Conservation (phyloP, 2,329 filamentous ascomycete genomes). For the Neurospora sp. region DNA sequence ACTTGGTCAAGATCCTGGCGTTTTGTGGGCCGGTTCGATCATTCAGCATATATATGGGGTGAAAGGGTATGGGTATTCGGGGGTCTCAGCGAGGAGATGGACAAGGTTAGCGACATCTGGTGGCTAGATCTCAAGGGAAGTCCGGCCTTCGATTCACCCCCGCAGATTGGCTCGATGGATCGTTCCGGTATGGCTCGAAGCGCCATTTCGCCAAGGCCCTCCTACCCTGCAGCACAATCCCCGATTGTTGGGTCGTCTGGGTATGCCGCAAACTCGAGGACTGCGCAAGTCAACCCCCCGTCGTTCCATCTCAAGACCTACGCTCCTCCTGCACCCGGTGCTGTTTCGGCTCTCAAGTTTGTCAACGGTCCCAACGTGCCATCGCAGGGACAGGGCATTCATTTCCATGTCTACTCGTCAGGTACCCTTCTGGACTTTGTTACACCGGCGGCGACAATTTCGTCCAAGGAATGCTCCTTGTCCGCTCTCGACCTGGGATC, state of each 20-base stretch:
- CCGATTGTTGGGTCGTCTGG: slow-evolving; percentile 49
- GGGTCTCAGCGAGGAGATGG: slow-evolving; percentile 90
- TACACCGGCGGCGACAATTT: slow-evolving; percentile 81
- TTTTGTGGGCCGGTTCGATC: slow-evolving; percentile 90
- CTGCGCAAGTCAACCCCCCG: slow-evolving; percentile 55
- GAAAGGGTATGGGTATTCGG: slow-evolving; percentile 95
- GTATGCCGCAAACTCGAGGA: slow-evolving; percentile 59
- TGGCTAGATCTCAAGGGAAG: slow-evolving; percentile 92
- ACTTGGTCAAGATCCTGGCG: slow-evolving; percentile 96
- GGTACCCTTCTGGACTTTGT: slow-evolving; percentile 90
- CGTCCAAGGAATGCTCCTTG: slow-evolving; percentile 77
- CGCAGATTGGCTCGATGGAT: slow-evolving; percentile 44
- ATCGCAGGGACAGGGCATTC: slow-evolving; percentile 79
- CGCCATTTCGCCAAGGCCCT: slow-evolving; percentile 40
- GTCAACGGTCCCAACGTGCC: slow-evolving; percentile 79
- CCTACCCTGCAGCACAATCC: slow-evolving; percentile 40
- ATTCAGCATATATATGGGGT: slow-evolving; percentile 86
- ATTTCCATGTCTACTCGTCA: slow-evolving; percentile 92
- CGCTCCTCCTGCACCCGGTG: slow-evolving; percentile 75
- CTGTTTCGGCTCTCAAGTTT: slow-evolving; percentile 85
- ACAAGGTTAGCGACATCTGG: slow-evolving; percentile 91
- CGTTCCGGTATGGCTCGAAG: slow-evolving; percentile 32
- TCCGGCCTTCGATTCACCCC: slow-evolving; percentile 69
- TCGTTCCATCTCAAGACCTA: slow-evolving; percentile 62
- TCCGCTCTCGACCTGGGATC: slow-evolving; percentile 81